Evolutionary conservation across 345 rosid genomes (phyloP).

Genomic region (Bruguiera sexangula): DNA sequence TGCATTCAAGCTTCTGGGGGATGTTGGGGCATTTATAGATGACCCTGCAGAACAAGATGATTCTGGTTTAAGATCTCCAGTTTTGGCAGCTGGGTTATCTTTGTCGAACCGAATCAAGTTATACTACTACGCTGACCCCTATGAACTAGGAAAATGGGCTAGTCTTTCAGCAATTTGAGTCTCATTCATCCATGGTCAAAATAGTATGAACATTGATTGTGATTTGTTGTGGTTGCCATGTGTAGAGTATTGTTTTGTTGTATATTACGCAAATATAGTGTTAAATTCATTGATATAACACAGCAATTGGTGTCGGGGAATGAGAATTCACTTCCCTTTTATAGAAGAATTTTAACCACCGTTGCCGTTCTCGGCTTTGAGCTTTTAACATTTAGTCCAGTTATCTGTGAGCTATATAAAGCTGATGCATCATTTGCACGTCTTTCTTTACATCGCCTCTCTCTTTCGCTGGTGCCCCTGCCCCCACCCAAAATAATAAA

Average conservation of each 20-base stretch:
- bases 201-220: slow-evolving; percentile 7
- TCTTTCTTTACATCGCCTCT: no score
- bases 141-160: slow-evolving; percentile 87
- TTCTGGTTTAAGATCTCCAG: slow-evolving; percentile 32
- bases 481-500: no score
- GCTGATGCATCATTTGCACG: no score
- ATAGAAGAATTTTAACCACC: slow-evolving; percentile 9
- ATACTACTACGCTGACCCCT: slow-evolving; percentile 68
- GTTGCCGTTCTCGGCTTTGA: no score
- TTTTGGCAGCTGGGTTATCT: slow-evolving; percentile 68
- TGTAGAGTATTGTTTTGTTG: slow-evolving; percentile 16
- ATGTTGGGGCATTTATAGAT: slow-evolving; percentile 67
- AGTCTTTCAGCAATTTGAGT: slow-evolving; percentile 61
- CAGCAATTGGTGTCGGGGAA: slow-evolving; percentile 2
- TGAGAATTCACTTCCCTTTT: slow-evolving; percentile 1
- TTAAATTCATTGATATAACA: slow-evolving; percentile 13
- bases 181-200: background rate
- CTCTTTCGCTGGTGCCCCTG: no score
- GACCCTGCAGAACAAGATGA: slow-evolving; percentile 77
- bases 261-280: slow-evolving; percentile 18
- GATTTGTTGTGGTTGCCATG: slow-evolving; percentile 9
- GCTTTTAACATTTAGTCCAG: no score
- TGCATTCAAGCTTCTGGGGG: slow-evolving; percentile 67
- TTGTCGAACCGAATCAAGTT: slow-evolving; percentile 64
- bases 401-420: no score